Base-by-base conservation (phyloP, 208 protist genomes). In the Trypanosoma caninum region DNA sequence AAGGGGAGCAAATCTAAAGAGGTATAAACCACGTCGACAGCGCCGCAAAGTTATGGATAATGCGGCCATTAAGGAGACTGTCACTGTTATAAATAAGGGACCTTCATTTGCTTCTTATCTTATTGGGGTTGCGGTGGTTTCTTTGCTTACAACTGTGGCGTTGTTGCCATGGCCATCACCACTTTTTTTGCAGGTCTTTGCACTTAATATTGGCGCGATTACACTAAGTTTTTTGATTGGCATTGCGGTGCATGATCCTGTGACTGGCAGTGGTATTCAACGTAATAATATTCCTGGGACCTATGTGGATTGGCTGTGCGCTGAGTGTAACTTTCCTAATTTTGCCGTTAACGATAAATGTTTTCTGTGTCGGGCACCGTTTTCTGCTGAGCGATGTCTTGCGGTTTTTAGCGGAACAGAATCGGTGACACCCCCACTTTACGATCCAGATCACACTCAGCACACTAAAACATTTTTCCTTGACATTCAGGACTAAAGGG, bases 281-380 rank as follows among this genome's bases (percentile, higher is more conserved):
- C 87, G 87, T 20, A 82, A 94, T 66, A 83, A 51, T 53, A 74
- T 83, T 44, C 81, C 74, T 16, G 64, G 59, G 3, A 77, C 65
- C 11, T 94, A 78, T 48, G 74, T 74, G 0, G 84, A 94, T 60
- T 94, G 88, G 85, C 78, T 87, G 52, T 94, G 88, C 37, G 35
- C 41, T 3, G 31, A 64, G 37, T 94, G 88, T 55, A 63, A 87
- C 11, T 77, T 62, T 10, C 27, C 82, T 28, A 94, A 94, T 65
- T 94, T 92, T 64, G 52, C 74, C 13, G 34, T 65, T 13, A 87
- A 89, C 31, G 67, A 65, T 23, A 75, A 76, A 20, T 94, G 88
- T 72, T 91, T 89, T 61, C 33, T 79, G 10, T 94, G 88, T 57
- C 54, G 65, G 20, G 78, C 78, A 1, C 88, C 88, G 0, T 88